phyloP scores from a whole-genome alignment of 306 rosid genomes.

The Casuarina equisetifolia region DNA sequence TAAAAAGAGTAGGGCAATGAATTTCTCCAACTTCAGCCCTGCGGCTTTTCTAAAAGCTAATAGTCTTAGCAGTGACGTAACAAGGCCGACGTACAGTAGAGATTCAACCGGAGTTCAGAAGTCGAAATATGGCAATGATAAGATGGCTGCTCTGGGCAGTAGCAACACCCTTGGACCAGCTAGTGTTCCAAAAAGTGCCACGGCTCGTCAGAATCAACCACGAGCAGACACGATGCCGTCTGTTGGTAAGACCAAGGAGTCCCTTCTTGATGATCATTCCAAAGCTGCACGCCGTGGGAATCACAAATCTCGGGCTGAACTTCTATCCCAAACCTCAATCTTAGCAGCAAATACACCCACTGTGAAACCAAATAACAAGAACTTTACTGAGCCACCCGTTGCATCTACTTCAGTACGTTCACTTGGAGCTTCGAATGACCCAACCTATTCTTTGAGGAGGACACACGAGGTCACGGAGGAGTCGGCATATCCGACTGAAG shows the following conservation, averaged over 20 bases:
- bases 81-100: background rate
- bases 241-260: conserved; percentile 27
- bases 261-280: conserved; percentile 29
- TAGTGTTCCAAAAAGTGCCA: conserved; percentile 17
- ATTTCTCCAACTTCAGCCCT: conserved; percentile 42
- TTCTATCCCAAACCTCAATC: conserved; percentile 16
- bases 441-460: conserved; percentile 15
- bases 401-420: conserved; percentile 42
- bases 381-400: conserved; percentile 9
- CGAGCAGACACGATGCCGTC: background rate
- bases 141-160: background rate
- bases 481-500: conserved; percentile 39
- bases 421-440: conserved; percentile 50
- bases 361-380: conserved; percentile 18
- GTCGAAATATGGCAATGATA: conserved; percentile 6
- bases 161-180: conserved; percentile 3
- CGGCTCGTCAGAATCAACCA: conserved; percentile 22
- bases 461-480: conserved; percentile 39
- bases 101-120: conserved; percentile 18
- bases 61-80: conserved; percentile 15
- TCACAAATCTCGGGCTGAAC: conserved; percentile 10
- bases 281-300: conserved; percentile 21
- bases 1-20: conserved; percentile 23
- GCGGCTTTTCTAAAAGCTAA: conserved; percentile 25
- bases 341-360: conserved; percentile 10